These are phyloP conservation scores for Albizia julibrissin DNA, from an alignment of 306 rosid species.

Conservation along the genomic window DNA sequence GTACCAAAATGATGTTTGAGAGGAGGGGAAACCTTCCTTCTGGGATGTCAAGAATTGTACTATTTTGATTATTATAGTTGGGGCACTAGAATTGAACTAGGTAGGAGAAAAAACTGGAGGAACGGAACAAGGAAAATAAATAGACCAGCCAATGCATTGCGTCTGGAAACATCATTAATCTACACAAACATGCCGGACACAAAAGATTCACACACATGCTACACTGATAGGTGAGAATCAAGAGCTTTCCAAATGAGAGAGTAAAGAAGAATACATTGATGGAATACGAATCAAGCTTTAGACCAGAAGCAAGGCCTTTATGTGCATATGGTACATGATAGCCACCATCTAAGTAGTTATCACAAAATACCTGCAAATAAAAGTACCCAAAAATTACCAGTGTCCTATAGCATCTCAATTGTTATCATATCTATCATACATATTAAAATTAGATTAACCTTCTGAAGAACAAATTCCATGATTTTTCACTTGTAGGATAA, in stretches of 20 bases:
- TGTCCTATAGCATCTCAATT: not conserved
- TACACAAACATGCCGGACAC: not conserved
- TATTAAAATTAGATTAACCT: not conserved
- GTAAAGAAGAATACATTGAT: conserved; percentile 57
- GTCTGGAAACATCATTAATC: not conserved
- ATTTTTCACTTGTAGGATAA: conserved; percentile 11
- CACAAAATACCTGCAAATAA: conserved; percentile 79
- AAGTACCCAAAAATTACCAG: conserved; percentile 3
- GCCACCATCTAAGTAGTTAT: conserved; percentile 96
- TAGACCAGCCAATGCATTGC: not conserved
- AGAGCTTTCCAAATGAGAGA: conserved; percentile 26
- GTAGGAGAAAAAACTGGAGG: not conserved
- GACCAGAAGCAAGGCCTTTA: conserved; percentile 83
- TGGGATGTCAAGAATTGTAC: not conserved
- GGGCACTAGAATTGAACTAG: not conserved
- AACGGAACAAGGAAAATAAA: not conserved
- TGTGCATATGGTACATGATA: conserved; percentile 94
- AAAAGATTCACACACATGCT: conserved; percentile 4
- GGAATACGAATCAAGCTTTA: conserved; percentile 74
- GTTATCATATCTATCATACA: conserved; percentile 2
- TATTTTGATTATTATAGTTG: not conserved
- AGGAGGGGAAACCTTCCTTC: not conserved
- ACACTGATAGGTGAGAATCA: conserved; percentile 5
- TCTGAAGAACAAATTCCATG: not conserved
- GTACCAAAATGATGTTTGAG: not conserved